phyloP scores from a whole-genome alignment of 1,139 yeast genomes.

The Taphrina wiesneri region DNA sequence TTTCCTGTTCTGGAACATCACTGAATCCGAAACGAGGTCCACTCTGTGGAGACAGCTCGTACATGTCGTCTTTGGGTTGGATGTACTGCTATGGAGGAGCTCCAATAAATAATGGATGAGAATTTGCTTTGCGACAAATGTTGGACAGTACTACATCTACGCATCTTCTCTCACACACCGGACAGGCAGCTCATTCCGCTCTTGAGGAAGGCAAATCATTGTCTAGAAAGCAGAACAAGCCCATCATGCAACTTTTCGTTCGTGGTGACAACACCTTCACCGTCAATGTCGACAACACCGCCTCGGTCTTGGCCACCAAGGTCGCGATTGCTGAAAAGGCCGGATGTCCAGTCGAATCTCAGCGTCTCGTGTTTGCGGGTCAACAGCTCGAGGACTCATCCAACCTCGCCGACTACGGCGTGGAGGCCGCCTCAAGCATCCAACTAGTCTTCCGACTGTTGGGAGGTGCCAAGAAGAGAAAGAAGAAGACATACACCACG shows the following conservation, averaged over 20 bases:
- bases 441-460: constrained; percentile 98
- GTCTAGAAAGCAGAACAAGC: constrained; percentile 12
- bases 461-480: constrained; percentile 99
- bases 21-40: no score
- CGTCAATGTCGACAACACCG: constrained; percentile 90
- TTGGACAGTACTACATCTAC: background rate
- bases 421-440: constrained; percentile 98
- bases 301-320: constrained; percentile 99
- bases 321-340: constrained; percentile 99
- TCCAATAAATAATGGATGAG: constrained; percentile 3
- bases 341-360: constrained; percentile 99
- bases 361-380: constrained; percentile 99
- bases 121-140: constrained; percentile 1
- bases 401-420: constrained; percentile 99
- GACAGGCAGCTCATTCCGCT: background rate
- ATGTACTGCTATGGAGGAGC: constrained; percentile 10
- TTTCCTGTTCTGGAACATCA: no score
- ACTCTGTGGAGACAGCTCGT: background rate
- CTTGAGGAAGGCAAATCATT: constrained; percentile 15
- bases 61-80: background rate
- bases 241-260: constrained; percentile 53
- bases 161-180: background rate
- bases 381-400: constrained; percentile 99
- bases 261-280: constrained; percentile 99
- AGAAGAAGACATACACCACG: constrained; percentile 99